These are phyloP conservation scores for Eremomyces bilateralis DNA, from an alignment of 495 filamentous ascomycete species.

Conservation along the genomic window DNA sequence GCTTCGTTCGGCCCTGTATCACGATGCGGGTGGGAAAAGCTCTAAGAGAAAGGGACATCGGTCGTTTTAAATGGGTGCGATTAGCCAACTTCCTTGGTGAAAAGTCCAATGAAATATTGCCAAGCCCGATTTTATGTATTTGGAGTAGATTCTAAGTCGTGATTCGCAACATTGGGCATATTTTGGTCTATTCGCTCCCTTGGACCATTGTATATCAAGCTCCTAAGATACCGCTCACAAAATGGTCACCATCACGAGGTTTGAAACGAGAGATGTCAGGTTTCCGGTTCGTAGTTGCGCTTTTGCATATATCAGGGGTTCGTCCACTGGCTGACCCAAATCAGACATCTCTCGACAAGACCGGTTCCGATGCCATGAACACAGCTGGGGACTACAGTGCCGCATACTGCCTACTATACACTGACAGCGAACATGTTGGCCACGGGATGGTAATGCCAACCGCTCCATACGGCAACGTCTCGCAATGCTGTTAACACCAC, in stretches of 20 bases:
- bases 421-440: slow-evolving; percentile 47
- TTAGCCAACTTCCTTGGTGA: no score
- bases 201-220: no score
- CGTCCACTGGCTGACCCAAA: neutral
- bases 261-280: slow-evolving; percentile 64
- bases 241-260: slow-evolving; percentile 64
- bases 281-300: slow-evolving; percentile 42
- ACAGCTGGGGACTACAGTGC: slow-evolving; percentile 81
- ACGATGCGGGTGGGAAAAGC: no score
- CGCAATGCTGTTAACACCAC: neutral
- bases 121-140: no score
- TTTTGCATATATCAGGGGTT: neutral
- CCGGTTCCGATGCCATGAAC: slow-evolving; percentile 94
- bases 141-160: no score
- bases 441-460: slow-evolving; percentile 90
- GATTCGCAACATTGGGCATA: no score
- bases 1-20: no score
- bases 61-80: no score
- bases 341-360: slow-evolving; percentile 80
- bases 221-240: no score
- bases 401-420: slow-evolving; percentile 80
- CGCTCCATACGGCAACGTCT: neutral
- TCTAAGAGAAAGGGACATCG: no score
- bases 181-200: no score
- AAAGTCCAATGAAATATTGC: no score